phyloP scores from a whole-genome alignment of 179 eudicot species.

The Silene coronaria region DNA sequence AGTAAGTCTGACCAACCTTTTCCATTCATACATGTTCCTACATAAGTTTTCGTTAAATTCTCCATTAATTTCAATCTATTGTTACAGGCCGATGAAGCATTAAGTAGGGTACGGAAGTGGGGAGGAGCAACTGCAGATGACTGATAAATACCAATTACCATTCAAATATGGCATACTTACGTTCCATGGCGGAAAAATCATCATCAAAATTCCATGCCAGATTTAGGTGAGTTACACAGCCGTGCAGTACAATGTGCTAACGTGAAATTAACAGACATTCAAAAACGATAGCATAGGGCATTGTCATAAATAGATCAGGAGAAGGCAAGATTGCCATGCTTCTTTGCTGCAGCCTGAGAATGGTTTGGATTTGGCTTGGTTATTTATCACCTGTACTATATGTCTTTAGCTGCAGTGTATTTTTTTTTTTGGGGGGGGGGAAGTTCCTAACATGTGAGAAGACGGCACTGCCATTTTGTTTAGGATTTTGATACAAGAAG shows the following conservation, averaged over 20 bases:
- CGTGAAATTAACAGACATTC: not conserved
- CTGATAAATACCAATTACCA: conserved; percentile 15
- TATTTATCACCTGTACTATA: not conserved
- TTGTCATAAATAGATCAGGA: not conserved
- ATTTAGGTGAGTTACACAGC: not conserved
- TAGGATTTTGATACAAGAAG: not conserved
- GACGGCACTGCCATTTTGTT: not conserved
- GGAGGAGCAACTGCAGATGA: conserved; percentile 54
- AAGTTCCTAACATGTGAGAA: not conserved
- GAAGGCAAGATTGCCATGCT: not conserved
- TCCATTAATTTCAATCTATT: not conserved
- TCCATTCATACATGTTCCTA: not conserved
- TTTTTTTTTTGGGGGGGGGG: not conserved
- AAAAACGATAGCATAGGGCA: not conserved
- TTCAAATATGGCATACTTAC: not conserved
- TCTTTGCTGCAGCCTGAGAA: not conserved
- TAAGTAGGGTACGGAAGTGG: conserved; percentile 61
- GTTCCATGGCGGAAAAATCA: not conserved
- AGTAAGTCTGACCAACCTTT: conserved; percentile 29
- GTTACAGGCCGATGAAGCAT: conserved; percentile 39
- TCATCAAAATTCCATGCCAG: not conserved
- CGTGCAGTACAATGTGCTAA: not conserved
- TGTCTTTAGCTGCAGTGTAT: not conserved
- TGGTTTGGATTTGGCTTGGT: conserved; percentile 2
- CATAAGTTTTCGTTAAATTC: not conserved